Evolutionary conservation across 139 green algal genomes (phyloP).

Genomic region (Limnomonas spitsbergensis): DNA sequence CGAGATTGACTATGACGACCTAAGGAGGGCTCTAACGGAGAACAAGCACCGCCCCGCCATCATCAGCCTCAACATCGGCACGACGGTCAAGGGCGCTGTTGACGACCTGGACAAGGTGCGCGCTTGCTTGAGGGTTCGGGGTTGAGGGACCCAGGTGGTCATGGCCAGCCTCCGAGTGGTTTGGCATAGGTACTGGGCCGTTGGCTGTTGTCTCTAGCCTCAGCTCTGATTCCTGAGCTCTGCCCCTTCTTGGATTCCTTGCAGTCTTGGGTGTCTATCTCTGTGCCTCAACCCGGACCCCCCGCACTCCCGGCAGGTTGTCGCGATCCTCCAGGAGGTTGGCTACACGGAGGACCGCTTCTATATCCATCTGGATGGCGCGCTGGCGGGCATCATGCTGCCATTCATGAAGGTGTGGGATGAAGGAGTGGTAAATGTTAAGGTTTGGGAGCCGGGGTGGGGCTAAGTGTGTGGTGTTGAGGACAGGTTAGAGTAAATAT

Average conservation of each 20-base stretch:
- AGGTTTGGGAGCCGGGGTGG: too few relatives aligned
- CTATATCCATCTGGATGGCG: constrained; percentile 97
- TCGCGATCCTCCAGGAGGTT: constrained; percentile 49
- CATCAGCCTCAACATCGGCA: constrained; percentile 98
- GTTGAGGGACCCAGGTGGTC: too few relatives aligned
- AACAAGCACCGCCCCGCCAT: constrained; percentile 83
- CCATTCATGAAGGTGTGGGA: constrained; percentile 13
- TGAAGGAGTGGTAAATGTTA: too few relatives aligned
- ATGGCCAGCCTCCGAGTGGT: too few relatives aligned
- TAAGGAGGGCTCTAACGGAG: constrained; percentile 50
- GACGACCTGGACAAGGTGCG: constrained; percentile 68
- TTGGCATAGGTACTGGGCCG: too few relatives aligned
- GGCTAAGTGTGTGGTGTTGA: too few relatives aligned
- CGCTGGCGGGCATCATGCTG: constrained; percentile 60
- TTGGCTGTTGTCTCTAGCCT: too few relatives aligned
- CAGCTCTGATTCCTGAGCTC: too few relatives aligned
- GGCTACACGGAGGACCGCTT: constrained; percentile 90
- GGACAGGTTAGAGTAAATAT: too few relatives aligned
- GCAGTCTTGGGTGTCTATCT: too few relatives aligned
- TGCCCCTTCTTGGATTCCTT: too few relatives aligned
- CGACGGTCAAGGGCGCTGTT: constrained; percentile 86
- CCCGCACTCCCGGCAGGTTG: constrained; percentile 36
- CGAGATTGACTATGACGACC: constrained; percentile 91
- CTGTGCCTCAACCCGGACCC: too few relatives aligned
- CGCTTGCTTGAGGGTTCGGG: background rate